These are phyloP conservation scores for Pilaira anomala DNA, from an alignment of 192 early-diverging fungal species.

Conservation along the genomic window DNA sequence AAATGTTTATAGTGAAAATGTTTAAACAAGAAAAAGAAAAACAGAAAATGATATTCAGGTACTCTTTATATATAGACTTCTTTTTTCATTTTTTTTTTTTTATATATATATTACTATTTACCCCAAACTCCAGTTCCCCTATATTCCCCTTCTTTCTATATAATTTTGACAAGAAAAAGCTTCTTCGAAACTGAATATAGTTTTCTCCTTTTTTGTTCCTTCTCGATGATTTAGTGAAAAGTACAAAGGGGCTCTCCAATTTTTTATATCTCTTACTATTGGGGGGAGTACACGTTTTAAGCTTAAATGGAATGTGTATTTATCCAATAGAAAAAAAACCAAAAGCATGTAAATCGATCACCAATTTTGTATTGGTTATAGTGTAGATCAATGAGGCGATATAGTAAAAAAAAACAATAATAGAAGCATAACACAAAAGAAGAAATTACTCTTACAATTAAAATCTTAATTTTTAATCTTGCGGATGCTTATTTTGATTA, in stretches of 20 bases:
- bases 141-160: constrained; percentile 1
- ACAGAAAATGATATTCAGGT: background rate
- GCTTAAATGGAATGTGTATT: background rate
- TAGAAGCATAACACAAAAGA: no score
- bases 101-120: no score
- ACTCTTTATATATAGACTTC: background rate
- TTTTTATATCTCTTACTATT: background rate
- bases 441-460: no score
- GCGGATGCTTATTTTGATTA: no score
- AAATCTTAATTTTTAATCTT: no score
- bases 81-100: background rate
- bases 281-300: background rate
- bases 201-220: background rate
- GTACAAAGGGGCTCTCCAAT: no score
- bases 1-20: background rate
- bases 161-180: constrained; percentile 3
- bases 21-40: background rate
- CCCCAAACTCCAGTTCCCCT: no score
- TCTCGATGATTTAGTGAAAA: no score
- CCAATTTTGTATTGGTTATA: no score
- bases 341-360: background rate
- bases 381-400: no score
- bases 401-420: no score
- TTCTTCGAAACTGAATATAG: background rate
- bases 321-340: background rate